Evolutionary conservation across 2,329 filamentous ascomycete species (phyloP), one percentile per base, ranked within the genome.

Genomic region (Xylariaceae sp.): DNA sequence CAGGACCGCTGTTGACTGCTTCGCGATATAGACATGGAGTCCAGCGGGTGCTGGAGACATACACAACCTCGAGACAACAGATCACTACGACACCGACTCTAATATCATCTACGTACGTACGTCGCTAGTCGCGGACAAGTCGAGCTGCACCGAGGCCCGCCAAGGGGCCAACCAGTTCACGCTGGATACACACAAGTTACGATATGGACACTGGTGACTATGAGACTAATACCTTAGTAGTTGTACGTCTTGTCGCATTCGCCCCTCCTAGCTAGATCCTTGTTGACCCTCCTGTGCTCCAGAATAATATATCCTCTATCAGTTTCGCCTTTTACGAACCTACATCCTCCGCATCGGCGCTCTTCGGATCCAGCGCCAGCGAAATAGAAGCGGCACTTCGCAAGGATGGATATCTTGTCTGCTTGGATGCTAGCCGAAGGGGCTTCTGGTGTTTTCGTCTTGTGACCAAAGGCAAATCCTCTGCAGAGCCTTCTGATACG

Each of bases 161-260:
- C 32, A 47, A 16, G 48, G 46, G 61, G 57, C 58, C 63, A 57
- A 58, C 58, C 56, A 59, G 66, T 36, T 35, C 33, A 33, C 39
- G 21, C 46, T 26, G 21, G 33, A 40, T 33, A 13, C 30, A 15
- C 60, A 70, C 61, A 66, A 70, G 63, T 71, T 67, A 67, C 80
- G 81, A 80, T 67, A 85, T 85, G 82, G 82, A 85, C 72, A 78
- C 79, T 70, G 80, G 81, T 61, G 82, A 85, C 73, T 84, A 83
- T 71, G 81, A 83, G 66, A 85, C 82, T 67, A 85, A 85, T 72
- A 77, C 77, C 57, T 72, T 85, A 64, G 73, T 82, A 65, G 76
- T 84, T 73, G 82, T 85, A 62, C 65, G 80, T 74, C 15, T 29
- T 11, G 20, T 24, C 37, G 27, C 15, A 29, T 33, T 35, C 24